Conservation (phyloP, 495 filamentous ascomycete genomes). For the Xylaria grammica region DNA sequence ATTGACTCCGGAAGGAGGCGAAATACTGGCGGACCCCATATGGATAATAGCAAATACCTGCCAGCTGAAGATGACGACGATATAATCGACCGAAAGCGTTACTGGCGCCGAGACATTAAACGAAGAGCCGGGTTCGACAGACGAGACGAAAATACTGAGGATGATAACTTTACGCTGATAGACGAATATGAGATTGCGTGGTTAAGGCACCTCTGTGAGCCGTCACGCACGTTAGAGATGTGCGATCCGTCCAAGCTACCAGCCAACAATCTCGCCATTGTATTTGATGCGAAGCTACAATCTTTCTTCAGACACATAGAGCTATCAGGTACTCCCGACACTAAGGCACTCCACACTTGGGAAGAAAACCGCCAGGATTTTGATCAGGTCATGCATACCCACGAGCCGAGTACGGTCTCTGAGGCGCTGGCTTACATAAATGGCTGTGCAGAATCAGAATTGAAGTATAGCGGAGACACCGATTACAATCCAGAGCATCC, state of each 20-base stretch:
- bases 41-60: conserved; percentile 1
- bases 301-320: conserved; percentile 26
- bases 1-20: conserved; percentile 32
- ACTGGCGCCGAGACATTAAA: conserved; percentile 32
- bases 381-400: not conserved
- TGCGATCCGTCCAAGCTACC: conserved; percentile 23
- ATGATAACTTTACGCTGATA: conserved; percentile 19
- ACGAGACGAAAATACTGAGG: not conserved
- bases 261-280: conserved; percentile 26
- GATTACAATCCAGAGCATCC: conserved; percentile 23
- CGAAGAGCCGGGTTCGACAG: conserved; percentile 20
- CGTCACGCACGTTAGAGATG: conserved; percentile 29
- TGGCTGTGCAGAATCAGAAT: conserved; percentile 21
- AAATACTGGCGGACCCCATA: conserved; percentile 1
- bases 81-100: conserved; percentile 8
- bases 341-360: conserved; percentile 21
- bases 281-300: conserved; percentile 35
- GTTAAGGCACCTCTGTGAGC: conserved; percentile 34
- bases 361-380: conserved; percentile 9
- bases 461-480: conserved; percentile 8
- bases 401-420: conserved; percentile 11
- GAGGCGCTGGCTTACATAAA: conserved; percentile 35
- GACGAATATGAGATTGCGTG: conserved; percentile 35
- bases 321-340: conserved; percentile 15
- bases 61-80: conserved; percentile 5